Conservation (phyloP, 352 stramenopile species). For the Globisporangium emineosum region DNA sequence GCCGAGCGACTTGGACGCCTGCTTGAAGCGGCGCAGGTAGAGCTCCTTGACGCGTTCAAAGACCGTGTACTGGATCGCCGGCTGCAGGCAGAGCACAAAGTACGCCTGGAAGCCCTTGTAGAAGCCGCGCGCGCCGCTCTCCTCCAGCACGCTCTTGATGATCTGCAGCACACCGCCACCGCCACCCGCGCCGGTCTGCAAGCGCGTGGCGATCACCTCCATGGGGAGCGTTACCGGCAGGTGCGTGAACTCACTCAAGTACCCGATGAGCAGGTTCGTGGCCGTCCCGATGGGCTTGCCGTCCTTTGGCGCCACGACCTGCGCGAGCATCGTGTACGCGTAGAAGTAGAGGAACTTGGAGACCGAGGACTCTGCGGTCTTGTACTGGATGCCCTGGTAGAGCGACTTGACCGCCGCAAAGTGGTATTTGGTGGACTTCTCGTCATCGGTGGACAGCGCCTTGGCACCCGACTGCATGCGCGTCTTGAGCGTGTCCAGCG, state of each 20-base stretch:
- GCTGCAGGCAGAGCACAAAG: conserved; percentile 95
- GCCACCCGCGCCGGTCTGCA: conserved; percentile 63
- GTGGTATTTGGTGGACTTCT: conserved; percentile 30
- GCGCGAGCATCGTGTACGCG: conserved; percentile 79
- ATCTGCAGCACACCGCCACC: conserved; percentile 52
- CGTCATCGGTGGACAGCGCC: conserved; percentile 35
- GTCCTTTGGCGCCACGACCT: conserved; percentile 56
- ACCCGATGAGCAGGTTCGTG: conserved; percentile 76
- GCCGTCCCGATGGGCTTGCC: conserved; percentile 58
- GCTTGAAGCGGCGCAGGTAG: conserved; percentile 66
- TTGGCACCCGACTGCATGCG: conserved; percentile 78
- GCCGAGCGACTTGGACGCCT: conserved; percentile 46
- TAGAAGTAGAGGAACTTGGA: conserved; percentile 92
- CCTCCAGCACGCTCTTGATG: conserved; percentile 56
- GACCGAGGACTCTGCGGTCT: conserved; percentile 73
- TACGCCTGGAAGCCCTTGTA: conserved; percentile 91
- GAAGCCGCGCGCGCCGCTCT: conserved; percentile 65
- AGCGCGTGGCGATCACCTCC: conserved; percentile 83
- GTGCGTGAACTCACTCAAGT: conserved; percentile 78
- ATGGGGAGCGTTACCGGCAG: conserved; percentile 84
- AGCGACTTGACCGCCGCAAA: conserved; percentile 54
- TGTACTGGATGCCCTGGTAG: conserved; percentile 85
- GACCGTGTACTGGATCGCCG: conserved; percentile 96
- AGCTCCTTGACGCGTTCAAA: conserved; percentile 90
- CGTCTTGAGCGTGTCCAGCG: conserved; percentile 87